These are phyloP conservation scores for Athelia psychrophila DNA, from an alignment of 1,284 basidiomycete genomes.

Conservation along the genomic window DNA sequence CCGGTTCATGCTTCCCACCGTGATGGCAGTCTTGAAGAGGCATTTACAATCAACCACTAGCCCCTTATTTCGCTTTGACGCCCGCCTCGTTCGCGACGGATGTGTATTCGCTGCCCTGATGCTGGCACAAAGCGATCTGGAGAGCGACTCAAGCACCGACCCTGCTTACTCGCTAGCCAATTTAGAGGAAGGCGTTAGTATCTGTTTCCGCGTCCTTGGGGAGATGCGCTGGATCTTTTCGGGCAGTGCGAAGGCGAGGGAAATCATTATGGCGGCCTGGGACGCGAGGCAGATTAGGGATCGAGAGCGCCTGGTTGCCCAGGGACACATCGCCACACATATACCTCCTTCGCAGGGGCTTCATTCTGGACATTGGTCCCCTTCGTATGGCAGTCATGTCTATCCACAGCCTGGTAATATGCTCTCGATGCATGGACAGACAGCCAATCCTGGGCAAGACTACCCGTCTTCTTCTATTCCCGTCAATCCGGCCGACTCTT, in stretches of 20 bases:
- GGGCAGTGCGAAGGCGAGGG: slow-evolving; percentile 67
- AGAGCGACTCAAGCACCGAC: slow-evolving; percentile 37
- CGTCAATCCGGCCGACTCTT: too few species aligned
- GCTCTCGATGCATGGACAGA: too few species aligned
- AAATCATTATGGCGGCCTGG: slow-evolving; percentile 62
- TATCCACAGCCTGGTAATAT: too few species aligned
- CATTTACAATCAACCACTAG: slow-evolving; percentile 43
- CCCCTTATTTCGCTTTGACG: slow-evolving; percentile 77
- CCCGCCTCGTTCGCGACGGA: slow-evolving; percentile 76
- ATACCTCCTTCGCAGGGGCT: too few species aligned
- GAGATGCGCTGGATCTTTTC: slow-evolving; percentile 82
- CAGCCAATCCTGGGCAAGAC: too few species aligned
- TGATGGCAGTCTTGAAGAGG: slow-evolving; percentile 62
- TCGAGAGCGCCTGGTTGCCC: background rate
- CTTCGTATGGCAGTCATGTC: too few species aligned
- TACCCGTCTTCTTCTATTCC: too few species aligned
- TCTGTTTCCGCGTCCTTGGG: slow-evolving; percentile 71
- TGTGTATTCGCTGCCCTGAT: slow-evolving; percentile 78
- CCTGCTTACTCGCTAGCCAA: slow-evolving; percentile 47
- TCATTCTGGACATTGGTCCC: too few species aligned
- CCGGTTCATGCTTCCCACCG: slow-evolving; percentile 47
- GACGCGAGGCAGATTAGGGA: slow-evolving; percentile 23
- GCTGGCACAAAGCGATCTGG: slow-evolving; percentile 38
- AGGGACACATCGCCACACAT: background rate
- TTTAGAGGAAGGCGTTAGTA: slow-evolving; percentile 64